Evolutionary conservation across 2,329 filamentous ascomycete species (phyloP).

Genomic region (Bipolaris bicolor): DNA sequence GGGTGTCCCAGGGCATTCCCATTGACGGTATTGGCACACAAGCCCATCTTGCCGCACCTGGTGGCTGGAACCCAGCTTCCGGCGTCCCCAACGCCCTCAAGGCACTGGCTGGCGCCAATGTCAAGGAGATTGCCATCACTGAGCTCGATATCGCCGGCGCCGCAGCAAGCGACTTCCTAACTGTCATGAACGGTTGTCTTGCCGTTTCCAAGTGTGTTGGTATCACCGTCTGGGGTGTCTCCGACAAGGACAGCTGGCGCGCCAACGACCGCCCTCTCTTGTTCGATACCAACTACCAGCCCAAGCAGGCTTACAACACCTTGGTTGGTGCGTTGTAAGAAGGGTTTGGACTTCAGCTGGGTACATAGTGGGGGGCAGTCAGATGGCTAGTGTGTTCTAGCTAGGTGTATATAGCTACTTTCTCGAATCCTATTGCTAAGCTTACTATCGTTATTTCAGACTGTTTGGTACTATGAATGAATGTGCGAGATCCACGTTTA

Average conservation of each 20-base stretch:
- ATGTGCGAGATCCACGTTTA: no score
- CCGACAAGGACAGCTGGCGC: constrained; percentile 54
- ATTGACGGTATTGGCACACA: constrained; percentile 71
- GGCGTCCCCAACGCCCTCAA: constrained; percentile 59
- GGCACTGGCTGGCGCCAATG: constrained; percentile 58
- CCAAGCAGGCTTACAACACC: constrained; percentile 51
- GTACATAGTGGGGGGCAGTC: neutral
- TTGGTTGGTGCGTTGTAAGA: neutral
- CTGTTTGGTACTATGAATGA: no score
- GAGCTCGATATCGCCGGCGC: constrained; percentile 71
- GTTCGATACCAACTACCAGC: constrained; percentile 50
- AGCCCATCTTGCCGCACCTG: constrained; percentile 56
- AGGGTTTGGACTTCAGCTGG: neutral
- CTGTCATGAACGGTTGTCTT: constrained; percentile 62
- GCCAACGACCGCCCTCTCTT: constrained; percentile 48
- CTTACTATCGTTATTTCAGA: no score
- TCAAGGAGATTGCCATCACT: constrained; percentile 66
- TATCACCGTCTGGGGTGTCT: constrained; percentile 67
- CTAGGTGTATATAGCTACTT: no score
- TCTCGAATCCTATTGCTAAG: no score
- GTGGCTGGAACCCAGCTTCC: constrained; percentile 49
- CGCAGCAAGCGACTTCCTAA: constrained; percentile 63
- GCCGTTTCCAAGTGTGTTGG: constrained; percentile 66
- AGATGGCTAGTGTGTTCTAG: no score
- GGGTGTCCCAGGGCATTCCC: constrained; percentile 66